A percentile compares a stretch with the other conserved stretches of the same genome.
These are phyloP conservation scores for Vitis riparia DNA, from an alignment of 164 flowering plant species.

Conservation along the genomic window DNA sequence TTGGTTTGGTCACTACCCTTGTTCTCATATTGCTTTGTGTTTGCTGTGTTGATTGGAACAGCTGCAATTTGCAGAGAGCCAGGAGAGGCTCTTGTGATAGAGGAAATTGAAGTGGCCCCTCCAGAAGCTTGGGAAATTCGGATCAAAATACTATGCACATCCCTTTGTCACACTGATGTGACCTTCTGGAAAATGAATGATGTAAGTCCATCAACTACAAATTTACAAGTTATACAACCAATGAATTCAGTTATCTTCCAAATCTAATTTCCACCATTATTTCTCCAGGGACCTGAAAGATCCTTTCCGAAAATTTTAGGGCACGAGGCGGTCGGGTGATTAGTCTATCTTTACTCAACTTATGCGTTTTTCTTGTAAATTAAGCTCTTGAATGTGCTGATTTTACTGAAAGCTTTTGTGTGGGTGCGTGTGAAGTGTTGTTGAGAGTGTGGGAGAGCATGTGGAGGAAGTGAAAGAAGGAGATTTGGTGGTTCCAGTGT, in stretches of 20 bases:
- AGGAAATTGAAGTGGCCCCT: conserved; percentile 61
- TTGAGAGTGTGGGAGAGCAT: conserved; percentile 69
- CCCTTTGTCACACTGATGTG: conserved; percentile 63
- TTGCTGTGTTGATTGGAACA: conserved; percentile 16
- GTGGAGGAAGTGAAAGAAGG: conserved; percentile 57
- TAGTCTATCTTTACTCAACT: neutral
- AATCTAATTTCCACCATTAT: neutral
- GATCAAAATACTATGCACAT: conserved; percentile 59
- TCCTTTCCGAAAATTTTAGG: conserved; percentile 60
- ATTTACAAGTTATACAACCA: no score
- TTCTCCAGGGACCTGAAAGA: conserved; percentile 29
- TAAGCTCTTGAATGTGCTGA: neutral
- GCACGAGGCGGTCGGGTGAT: conserved; percentile 74
- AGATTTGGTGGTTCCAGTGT: conserved; percentile 60
- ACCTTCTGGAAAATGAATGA: conserved; percentile 48
- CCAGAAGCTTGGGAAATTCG: conserved; percentile 60
- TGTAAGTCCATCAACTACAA: conserved; percentile 5
- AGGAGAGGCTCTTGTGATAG: conserved; percentile 53
- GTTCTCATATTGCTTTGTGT: neutral
- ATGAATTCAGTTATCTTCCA: no score
- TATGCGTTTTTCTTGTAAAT: neutral
- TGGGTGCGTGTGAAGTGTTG: conserved; percentile 32
- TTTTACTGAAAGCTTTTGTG: neutral
- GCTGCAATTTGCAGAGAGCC: conserved; percentile 54
- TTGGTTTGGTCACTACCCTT: neutral